Conservation (phyloP, 306 rosid genomes). For the Prunus kanzakura region DNA sequence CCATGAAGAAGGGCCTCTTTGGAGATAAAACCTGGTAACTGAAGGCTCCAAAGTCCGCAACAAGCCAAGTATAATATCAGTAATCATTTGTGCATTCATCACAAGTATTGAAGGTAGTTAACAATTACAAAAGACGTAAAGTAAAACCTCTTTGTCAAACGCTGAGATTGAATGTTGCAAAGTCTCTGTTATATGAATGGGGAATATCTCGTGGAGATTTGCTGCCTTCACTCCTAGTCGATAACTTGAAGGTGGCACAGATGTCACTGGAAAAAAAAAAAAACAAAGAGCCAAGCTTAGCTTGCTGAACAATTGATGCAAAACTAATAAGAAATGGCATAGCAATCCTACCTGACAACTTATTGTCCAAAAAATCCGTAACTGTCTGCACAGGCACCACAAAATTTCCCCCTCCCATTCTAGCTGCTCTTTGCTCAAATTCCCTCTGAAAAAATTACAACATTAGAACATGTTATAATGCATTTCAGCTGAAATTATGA, state of each 20-base stretch:
- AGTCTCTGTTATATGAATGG: constrained; percentile 63
- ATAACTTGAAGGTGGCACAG: constrained; percentile 84
- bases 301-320: constrained; percentile 15
- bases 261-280: constrained; percentile 50
- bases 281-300: constrained; percentile 11
- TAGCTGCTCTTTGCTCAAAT: constrained; percentile 77
- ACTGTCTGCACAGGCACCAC: constrained; percentile 90
- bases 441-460: constrained; percentile 51
- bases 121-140: constrained; percentile 4
- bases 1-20: constrained; percentile 94
- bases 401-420: constrained; percentile 88
- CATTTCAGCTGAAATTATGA: neutral
- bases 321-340: constrained; percentile 17
- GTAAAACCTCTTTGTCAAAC: constrained; percentile 76
- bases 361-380: constrained; percentile 72
- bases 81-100: constrained; percentile 1
- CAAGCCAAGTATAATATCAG: neutral
- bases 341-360: constrained; percentile 55
- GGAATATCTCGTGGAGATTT: constrained; percentile 72
- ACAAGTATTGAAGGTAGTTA: neutral
- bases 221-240: constrained; percentile 94
- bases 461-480: constrained; percentile 5
- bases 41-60: constrained; percentile 31
- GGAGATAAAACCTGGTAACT: constrained; percentile 92
- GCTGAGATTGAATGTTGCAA: constrained; percentile 66